Base-by-base conservation (phyloP, 495 filamentous ascomycete genomes). In the Daldinia vernicosa region DNA sequence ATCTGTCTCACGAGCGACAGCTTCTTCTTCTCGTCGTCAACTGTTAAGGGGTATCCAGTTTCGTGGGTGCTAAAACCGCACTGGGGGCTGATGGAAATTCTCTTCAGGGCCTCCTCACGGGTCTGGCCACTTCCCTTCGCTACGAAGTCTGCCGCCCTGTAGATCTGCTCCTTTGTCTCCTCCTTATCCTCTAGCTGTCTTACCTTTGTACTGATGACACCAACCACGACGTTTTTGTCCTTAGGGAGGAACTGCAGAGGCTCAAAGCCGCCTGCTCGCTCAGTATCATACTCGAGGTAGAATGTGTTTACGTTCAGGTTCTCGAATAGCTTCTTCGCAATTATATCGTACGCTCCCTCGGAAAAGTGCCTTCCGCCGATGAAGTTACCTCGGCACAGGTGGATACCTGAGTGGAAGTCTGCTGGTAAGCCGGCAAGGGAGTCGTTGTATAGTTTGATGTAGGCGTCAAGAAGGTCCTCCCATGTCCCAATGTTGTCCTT, bases 231-330 rank as follows among this genome's bases (percentile, higher is more conserved):
- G 69, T 90, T 89, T 82, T 92, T 93, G 80, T 89, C 80, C 65
- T 83, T 86, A 54, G 92, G 92, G 4, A 95, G 81, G 70, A 87
- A 82, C 80, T 86, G 88, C 50, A 94, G 86, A 15, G 92, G 91
- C 80, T 93, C 91, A 74, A 95, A 94, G 26, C 90, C 89, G 15
- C 92, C 92, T 11, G 90, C 85, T 4, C 92, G 86, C 27, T 84
- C 83, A 14, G 90, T 93, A 81, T 94, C 92, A 78, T 93, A 95
- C 78, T 94, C 92, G 60, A 95, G 88, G 76, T 93, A 94, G 81
- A 91, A 94, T 5, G 91, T 93, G 79, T 91, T 85, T 15, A 93
- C 88, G 67, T 92, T 87, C 45, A 94, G 84, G 65, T 91, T 82
- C 63, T 89, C 83, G 84, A 95, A 95, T 14, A 95, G 85, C 82